Conservation (phyloP, 192 early-diverging fungal genomes). For the Linnemannia exigua region DNA sequence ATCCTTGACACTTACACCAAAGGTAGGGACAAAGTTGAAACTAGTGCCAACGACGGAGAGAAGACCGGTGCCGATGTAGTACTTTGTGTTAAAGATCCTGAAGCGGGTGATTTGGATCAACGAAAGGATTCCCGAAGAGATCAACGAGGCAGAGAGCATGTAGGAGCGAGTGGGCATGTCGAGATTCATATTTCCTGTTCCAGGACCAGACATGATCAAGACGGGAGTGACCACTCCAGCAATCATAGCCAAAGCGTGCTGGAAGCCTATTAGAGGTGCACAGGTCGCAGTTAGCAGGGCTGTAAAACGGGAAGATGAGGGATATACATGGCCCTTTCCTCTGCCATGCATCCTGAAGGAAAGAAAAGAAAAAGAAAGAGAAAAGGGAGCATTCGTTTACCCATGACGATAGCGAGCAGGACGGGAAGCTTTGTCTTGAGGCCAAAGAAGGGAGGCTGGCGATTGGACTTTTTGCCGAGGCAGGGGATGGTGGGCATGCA, state of each 20-base stretch:
- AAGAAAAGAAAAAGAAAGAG: neutral
- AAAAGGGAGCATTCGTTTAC: no score
- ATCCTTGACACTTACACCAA: constrained; percentile 17
- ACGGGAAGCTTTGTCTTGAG: constrained; percentile 61
- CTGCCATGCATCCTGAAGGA: no score
- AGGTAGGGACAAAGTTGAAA: constrained; percentile 66
- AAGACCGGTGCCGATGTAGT: constrained; percentile 66
- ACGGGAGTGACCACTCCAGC: constrained; percentile 65
- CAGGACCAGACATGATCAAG: constrained; percentile 60
- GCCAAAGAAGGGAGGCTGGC: constrained; percentile 63
- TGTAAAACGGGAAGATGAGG: neutral
- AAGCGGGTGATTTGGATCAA: constrained; percentile 63
- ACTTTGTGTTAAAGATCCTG: constrained; percentile 58
- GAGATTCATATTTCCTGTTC: constrained; percentile 59
- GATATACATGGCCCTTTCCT: constrained; percentile 2
- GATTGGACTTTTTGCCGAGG: constrained; percentile 37
- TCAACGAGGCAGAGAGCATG: constrained; percentile 62
- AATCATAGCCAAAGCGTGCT: constrained; percentile 48
- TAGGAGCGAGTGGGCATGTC: constrained; percentile 52
- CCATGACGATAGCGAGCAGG: constrained; percentile 61
- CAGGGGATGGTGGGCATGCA: constrained; percentile 61
- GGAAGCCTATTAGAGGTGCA: constrained; percentile 20
- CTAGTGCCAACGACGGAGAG: constrained; percentile 63
- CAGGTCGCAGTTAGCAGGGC: neutral
- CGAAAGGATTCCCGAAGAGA: constrained; percentile 61